Evolutionary conservation across 108 stramenopile species (phyloP).

Genomic region (Pseudonitzschia pungens): DNA sequence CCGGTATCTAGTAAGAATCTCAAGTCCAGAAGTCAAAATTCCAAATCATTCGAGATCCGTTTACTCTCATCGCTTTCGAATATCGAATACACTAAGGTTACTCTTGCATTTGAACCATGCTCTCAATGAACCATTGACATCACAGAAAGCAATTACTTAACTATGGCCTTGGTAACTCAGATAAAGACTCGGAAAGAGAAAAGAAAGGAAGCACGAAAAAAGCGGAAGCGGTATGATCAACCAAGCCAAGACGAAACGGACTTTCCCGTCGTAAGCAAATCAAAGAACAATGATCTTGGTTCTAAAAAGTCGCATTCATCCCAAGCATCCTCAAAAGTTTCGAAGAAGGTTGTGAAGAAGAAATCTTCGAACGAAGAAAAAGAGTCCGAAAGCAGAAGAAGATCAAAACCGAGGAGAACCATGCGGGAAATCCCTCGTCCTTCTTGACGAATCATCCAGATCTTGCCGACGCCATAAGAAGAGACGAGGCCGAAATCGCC

Average conservation of each 20-base stretch:
- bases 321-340: not conserved
- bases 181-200: conserved; percentile 26
- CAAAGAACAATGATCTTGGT: conserved; percentile 9
- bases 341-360: not conserved
- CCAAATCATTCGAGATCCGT: too few species aligned
- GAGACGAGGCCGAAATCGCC: conserved; percentile 84
- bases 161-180: conserved; percentile 22
- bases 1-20: too few species aligned
- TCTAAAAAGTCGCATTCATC: not conserved
- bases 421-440: not conserved
- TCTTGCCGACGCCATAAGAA: conserved; percentile 62
- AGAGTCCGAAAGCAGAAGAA: not conserved
- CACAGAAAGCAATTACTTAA: not conserved
- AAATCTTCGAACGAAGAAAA: not conserved
- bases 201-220: conserved; percentile 30
- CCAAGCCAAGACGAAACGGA: not conserved
- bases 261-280: not conserved
- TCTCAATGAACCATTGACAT: not conserved
- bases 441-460: conserved; percentile 46
- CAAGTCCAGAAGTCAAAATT: too few species aligned
- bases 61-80: too few species aligned
- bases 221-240: conserved; percentile 16
- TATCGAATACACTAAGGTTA: too few species aligned
- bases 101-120: too few species aligned
- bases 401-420: not conserved